Base-by-base conservation (phyloP, 192 early-diverging fungal species). In the Linnemannia elongata region DNA sequence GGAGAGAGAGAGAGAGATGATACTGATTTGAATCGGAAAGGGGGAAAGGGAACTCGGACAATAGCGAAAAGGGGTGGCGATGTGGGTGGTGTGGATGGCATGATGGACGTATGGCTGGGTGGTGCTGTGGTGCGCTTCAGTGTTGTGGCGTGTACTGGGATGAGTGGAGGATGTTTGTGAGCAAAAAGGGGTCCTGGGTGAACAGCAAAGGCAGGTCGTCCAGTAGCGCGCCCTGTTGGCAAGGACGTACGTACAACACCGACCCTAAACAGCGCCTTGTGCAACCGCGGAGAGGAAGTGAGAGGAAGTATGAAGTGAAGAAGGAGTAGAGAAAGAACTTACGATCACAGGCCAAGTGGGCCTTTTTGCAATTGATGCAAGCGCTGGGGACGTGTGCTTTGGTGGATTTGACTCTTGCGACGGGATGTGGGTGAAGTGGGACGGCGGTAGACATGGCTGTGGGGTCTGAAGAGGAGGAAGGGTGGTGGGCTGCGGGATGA, bases 281-380 rank as follows among this genome's bases (percentile, higher is more conserved):
- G 18, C 69, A 41, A 41, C 69, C 39, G 35, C 39, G 44, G 15
- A 73, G 10, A 52, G 3, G 20, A 42, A 47, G 36, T 69, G 15
- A 73, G 10, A 52, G 3, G 20, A 42, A 47, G 36, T 69, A 47
- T 30, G 35, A 47, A 30, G 47, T 30, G 54, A 20, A 39, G 54
- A 20, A 39, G 24, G 63, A 20, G 52, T 3, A 42, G 5, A 52
- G 36, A n/a, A 38, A 42, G 24, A 13, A 87, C 93, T 93, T 92
- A 93, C 93, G 90, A 91, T 97, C 96, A 89, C 97, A 97, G 20
- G 96, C 95, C 63, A 97, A 89, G 80, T 97, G 97, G 6, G 96
- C 95, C 76, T 93, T 93, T 78, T 96, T 96, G 89, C 97, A 97
- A 88, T 97, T 96, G 47, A 94, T 89, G 87, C 97, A 97, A n/a